Percentiles rank a stretch among this genome's conserved stretches.
These are phyloP conservation scores for Mycogone perniciosa DNA, from an alignment of 2,329 filamentous ascomycete genomes.

Conservation along the genomic window DNA sequence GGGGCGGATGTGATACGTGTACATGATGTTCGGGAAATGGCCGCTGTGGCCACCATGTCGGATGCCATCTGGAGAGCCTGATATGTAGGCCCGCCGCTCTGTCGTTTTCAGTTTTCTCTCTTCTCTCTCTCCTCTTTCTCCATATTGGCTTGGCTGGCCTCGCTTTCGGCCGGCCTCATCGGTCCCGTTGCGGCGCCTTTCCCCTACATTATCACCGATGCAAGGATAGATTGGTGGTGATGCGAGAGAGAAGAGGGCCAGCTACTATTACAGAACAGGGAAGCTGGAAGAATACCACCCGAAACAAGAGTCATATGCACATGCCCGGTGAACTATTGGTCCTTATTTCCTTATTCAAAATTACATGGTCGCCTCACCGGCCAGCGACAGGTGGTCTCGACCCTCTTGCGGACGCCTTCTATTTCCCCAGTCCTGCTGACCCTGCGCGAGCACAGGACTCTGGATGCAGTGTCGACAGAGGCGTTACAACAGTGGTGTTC, in stretches of 20 bases:
- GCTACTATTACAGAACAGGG: background rate
- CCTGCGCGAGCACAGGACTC: background rate
- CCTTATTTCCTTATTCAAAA: background rate
- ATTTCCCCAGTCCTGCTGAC: background rate
- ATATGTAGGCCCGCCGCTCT: background rate
- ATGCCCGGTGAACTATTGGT: background rate
- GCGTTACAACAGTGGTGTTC: constrained; percentile 1
- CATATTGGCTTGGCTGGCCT: background rate
- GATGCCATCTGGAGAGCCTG: constrained; percentile 79
- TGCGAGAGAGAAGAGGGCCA: background rate
- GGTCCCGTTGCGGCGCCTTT: background rate
- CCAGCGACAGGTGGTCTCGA: background rate
- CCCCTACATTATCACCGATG: background rate
- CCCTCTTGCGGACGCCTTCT: background rate
- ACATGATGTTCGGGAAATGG: constrained; percentile 86
- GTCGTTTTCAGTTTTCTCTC: background rate
- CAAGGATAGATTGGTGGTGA: background rate
- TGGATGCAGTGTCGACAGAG: constrained; percentile 15
- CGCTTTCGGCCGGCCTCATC: background rate
- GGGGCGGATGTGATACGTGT: constrained; percentile 90
- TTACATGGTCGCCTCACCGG: constrained; percentile 8
- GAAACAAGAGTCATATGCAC: background rate
- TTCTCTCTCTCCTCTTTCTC: background rate
- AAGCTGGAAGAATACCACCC: background rate
- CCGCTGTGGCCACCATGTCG: constrained; percentile 73